Evolutionary conservation across 192 early-diverging fungal species (phyloP).

Genomic region (Allomyces arbusculus): DNA sequence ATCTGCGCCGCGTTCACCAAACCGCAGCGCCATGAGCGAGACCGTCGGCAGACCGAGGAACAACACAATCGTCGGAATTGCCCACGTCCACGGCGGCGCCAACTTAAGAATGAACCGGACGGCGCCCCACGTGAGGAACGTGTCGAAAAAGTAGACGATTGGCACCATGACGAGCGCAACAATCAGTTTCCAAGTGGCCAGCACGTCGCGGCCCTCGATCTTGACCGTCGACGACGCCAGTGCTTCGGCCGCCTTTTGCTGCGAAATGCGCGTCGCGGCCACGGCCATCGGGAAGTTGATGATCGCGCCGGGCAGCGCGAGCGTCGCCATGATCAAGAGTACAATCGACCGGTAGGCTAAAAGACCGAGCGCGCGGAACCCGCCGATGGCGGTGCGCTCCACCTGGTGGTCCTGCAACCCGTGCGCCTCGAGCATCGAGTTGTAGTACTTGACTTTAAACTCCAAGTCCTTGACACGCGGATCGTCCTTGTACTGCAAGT

Average conservation of each 20-base stretch:
- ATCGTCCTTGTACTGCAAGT: conserved; percentile 60
- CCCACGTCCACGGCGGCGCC: conserved; percentile 15
- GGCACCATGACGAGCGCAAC: conserved; percentile 57
- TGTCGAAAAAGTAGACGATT: conserved; percentile 47
- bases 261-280: conserved; percentile 17
- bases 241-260: conserved; percentile 40
- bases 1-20: conserved; percentile 17
- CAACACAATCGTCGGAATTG: conserved; percentile 14
- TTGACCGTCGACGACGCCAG: conserved; percentile 80
- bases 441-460: conserved; percentile 62
- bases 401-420: conserved; percentile 95
- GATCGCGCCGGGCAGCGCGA: conserved; percentile 52
- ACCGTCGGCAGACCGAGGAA: conserved; percentile 37
- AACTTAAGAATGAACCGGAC: conserved; percentile 11
- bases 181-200: conserved; percentile 88
- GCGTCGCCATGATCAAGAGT: conserved; percentile 46
- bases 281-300: conserved; percentile 24
- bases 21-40: conserved; percentile 30
- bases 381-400: conserved; percentile 49
- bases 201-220: conserved; percentile 79
- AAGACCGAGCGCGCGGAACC: conserved; percentile 38
- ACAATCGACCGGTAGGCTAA: conserved; percentile 47
- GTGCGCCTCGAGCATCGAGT: conserved; percentile 71
- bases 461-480: conserved; percentile 60
- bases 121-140: conserved; percentile 31